A percentile compares a stretch with the other conserved stretches of the same genome.
These are phyloP conservation scores for Carpinus fangiana DNA, from an alignment of 306 rosid species.

Conservation along the genomic window DNA sequence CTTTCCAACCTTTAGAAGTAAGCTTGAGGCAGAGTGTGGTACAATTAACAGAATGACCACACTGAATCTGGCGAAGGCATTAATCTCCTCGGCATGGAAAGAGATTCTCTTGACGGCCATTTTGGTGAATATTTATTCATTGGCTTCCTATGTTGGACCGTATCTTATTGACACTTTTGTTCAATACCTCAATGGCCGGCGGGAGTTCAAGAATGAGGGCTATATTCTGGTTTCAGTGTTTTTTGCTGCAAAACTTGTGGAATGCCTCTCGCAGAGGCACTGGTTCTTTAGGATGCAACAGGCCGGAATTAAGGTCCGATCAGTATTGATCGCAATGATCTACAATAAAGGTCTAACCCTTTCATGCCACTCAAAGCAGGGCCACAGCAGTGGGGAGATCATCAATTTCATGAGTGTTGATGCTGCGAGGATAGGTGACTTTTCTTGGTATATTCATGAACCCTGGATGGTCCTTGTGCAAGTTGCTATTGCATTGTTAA, in stretches of 20 bases:
- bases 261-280: conserved; percentile 40
- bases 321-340: conserved; percentile 35
- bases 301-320: conserved; percentile 40
- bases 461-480: conserved; percentile 44
- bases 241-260: conserved; percentile 45
- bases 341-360: conserved; percentile 43
- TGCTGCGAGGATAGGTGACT: conserved; percentile 49
- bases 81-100: conserved; percentile 38
- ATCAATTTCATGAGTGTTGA: conserved; percentile 56
- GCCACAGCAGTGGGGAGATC: conserved; percentile 51
- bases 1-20: conserved; percentile 31
- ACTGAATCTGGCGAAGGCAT: conserved; percentile 38
- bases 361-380: conserved; percentile 46
- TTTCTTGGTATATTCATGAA: conserved; percentile 44
- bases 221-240: conserved; percentile 40
- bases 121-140: conserved; percentile 19
- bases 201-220: conserved; percentile 43
- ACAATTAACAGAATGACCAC: conserved; percentile 34
- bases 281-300: conserved; percentile 46
- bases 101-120: conserved; percentile 41
- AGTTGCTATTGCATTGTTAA: conserved; percentile 40
- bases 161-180: conserved; percentile 50
- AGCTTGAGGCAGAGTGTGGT: conserved; percentile 46
- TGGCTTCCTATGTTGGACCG: conserved; percentile 61
- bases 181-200: conserved; percentile 43